A percentile compares a stretch with the other conserved stretches of the same genome.
These are phyloP conservation scores for Saccharomycopsis fermentans DNA, from an alignment of 805 yeast genomes.

Conservation along the genomic window DNA sequence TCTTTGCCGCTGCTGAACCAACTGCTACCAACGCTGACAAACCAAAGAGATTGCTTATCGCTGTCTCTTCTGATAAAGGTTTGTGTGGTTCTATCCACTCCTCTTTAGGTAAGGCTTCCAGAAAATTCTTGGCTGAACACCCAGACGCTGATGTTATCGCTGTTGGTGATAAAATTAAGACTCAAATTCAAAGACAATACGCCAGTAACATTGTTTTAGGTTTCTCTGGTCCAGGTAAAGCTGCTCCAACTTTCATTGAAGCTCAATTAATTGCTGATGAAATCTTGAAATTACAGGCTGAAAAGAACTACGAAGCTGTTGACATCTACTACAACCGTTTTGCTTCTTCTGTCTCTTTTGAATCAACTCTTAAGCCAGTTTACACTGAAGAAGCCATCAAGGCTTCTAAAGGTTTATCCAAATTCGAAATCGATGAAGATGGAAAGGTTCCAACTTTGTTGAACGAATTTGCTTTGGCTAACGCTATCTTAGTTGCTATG, in stretches of 20 bases:
- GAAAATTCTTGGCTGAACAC: conserved; percentile 49
- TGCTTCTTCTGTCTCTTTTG: conserved; percentile 80
- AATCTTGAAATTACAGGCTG: conserved; percentile 53
- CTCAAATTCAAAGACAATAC: conserved; percentile 79
- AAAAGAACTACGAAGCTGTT: conserved; percentile 53
- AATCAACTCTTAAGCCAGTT: conserved; percentile 62
- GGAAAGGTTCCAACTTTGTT: conserved; percentile 60
- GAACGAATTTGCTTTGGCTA: conserved; percentile 82
- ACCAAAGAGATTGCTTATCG: conserved; percentile 69
- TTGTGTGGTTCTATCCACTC: conserved; percentile 98
- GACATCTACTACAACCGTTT: conserved; percentile 84
- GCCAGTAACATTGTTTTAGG: conserved; percentile 59
- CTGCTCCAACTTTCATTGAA: conserved; percentile 88
- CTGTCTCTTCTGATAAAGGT: conserved; percentile 94
- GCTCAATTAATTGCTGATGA: conserved; percentile 83
- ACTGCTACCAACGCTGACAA: conserved; percentile 38
- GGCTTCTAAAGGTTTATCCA: conserved; percentile 74
- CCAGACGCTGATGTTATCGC: conserved; percentile 72
- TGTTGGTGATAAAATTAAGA: conserved; percentile 90
- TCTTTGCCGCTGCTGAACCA: conserved; percentile 76
- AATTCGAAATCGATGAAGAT: conserved; percentile 69
- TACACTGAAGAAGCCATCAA: conserved; percentile 64
- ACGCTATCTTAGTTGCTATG: conserved; percentile 80
- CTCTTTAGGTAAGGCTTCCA: conserved; percentile 82
- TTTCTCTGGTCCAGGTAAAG: conserved; percentile 90